Conservation (phyloP, 805 yeast genomes). For the Saccharomycopsis capsularis region DNA sequence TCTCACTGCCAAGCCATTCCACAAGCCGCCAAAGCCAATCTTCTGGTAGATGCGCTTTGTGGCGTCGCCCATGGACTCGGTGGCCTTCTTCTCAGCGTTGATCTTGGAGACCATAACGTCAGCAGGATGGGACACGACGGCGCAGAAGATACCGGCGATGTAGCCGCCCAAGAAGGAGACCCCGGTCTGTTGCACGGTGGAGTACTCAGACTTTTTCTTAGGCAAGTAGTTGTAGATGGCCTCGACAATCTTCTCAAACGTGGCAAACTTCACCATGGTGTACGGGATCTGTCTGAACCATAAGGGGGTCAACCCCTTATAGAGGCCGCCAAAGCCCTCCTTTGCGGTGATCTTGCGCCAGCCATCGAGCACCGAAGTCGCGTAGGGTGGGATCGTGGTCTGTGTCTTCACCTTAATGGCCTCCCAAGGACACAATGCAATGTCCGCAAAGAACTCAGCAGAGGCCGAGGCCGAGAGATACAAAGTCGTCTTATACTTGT, state of each 20-base stretch:
- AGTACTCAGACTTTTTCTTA: slow-evolving; percentile 62
- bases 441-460: slow-evolving; percentile 91
- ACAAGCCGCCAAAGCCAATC: slow-evolving; percentile 85
- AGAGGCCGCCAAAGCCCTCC: slow-evolving; percentile 70
- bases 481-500: slow-evolving; percentile 62
- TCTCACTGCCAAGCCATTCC: slow-evolving; percentile 94
- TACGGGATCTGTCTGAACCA: slow-evolving; percentile 99
- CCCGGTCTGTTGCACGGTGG: slow-evolving; percentile 77
- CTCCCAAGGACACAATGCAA: slow-evolving; percentile 88
- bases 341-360: slow-evolving; percentile 54
- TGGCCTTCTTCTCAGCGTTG: slow-evolving; percentile 60
- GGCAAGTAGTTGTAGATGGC: slow-evolving; percentile 69
- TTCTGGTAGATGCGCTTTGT: slow-evolving; percentile 65
- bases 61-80: slow-evolving; percentile 62
- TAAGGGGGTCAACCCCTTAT: slow-evolving; percentile 84
- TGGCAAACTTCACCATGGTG: slow-evolving; percentile 94
- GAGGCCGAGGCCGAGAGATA: slow-evolving; percentile 83
- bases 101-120: slow-evolving; percentile 96
- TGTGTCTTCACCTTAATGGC: slow-evolving; percentile 93
- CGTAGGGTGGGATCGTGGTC: slow-evolving; percentile 85
- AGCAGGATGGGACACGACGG: slow-evolving; percentile 96
- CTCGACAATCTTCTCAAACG: slow-evolving; percentile 88
- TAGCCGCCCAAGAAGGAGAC: slow-evolving; percentile 95
- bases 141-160: slow-evolving; percentile 96
- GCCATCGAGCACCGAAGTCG: slow-evolving; percentile 57